Evolutionary conservation across 805 yeast genomes (phyloP), one percentile per base, ranked within the genome.

Genomic region (Suhomyces sp.): DNA sequence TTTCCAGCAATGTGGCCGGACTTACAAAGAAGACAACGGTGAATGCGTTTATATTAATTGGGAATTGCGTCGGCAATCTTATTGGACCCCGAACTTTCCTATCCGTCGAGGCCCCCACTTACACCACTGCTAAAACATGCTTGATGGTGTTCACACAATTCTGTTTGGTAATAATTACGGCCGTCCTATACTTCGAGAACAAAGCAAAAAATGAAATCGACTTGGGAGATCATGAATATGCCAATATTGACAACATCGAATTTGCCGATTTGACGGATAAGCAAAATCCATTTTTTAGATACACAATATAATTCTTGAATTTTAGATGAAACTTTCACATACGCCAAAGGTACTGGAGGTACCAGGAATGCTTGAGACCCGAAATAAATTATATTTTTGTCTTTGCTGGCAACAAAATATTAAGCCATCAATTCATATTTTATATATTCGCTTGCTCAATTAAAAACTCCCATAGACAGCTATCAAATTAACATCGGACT

Each of bases 241-340:
- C 69, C 57, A 54, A 52, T 35, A 60, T 66, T 20, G 76, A 76
- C 48, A 66, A 78, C 46, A 64, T 71, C 47, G 82, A 79, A 58
- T 78, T 76, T 57, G 75, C 77, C 22, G 85, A 82, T 57, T 64
- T 79, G 62, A 82, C 85, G 3, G 84, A 80, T 58, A 68, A 65
- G 48, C 80, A 82, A 61, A 83, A 82, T 63, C 80, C 80, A 4
- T 68, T 68, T 49, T 82, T 82, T 60, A 71, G 86, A 58, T 83
- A 81, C 58, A 60, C 68, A 5, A 60, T 53, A 24, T 57, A 44
- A n/a, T n/a, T n/a, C n/a, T n/a, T n/a, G n/a, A n/a, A n/a, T n/a
- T n/a, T n/a, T n/a, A n/a, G n/a, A n/a, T n/a, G n/a, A n/a, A n/a
- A n/a, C n/a, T n/a, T n/a, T n/a, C n/a, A n/a, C n/a, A n/a, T n/a